These are phyloP conservation scores for Piper betle DNA, from an alignment of 164 flowering plant genomes.

Conservation along the genomic window DNA sequence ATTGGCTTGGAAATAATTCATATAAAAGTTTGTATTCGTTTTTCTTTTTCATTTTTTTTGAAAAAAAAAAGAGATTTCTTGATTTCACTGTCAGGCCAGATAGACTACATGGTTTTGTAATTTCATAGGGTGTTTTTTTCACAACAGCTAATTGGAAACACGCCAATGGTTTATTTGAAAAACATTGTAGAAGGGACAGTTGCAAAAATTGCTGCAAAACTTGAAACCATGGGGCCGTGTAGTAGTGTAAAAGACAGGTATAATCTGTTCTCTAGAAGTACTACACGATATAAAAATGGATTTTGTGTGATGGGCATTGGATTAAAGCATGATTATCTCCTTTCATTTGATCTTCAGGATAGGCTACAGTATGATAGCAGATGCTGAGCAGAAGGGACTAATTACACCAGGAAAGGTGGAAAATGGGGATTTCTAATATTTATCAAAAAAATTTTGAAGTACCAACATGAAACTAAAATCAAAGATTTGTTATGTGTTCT, in stretches of 20 bases:
- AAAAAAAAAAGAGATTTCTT: too few relatives aligned
- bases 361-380: slow-evolving; percentile 77
- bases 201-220: slow-evolving; percentile 92
- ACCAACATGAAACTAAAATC: neutral
- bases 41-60: too few relatives aligned
- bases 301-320: neutral
- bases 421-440: neutral
- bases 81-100: too few relatives aligned
- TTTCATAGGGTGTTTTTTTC: slow-evolving; percentile 2
- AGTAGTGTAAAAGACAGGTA: slow-evolving; percentile 95
- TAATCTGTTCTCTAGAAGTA: neutral
- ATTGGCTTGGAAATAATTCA: too few relatives aligned
- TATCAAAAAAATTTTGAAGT: neutral
- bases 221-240: slow-evolving; percentile 97
- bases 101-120: neutral
- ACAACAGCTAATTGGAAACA: slow-evolving; percentile 83
- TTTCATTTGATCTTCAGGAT: slow-evolving; percentile 41
- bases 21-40: too few relatives aligned
- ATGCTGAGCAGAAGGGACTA: slow-evolving; percentile 71
- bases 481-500: neutral
- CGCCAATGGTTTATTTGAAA: slow-evolving; percentile 96
- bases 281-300: neutral
- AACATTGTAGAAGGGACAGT: slow-evolving; percentile 53
- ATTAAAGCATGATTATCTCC: neutral
- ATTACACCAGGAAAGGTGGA: slow-evolving; percentile 88